phyloP scores from a whole-genome alignment of 495 filamentous ascomycete species.

The Choiromyces venosus region DNA sequence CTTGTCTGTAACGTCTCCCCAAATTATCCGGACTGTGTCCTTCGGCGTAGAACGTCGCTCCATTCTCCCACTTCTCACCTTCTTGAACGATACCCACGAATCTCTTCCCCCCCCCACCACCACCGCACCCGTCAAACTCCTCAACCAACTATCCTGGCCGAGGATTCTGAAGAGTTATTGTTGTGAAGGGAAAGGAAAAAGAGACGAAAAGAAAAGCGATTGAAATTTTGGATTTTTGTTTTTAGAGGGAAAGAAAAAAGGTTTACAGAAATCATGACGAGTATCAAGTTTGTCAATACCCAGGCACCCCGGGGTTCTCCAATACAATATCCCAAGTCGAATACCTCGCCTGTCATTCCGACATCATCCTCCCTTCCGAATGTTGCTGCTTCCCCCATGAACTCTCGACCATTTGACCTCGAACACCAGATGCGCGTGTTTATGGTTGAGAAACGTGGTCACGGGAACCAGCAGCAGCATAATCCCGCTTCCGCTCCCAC shows the following conservation, averaged over 20 bases:
- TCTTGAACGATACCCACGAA: background rate
- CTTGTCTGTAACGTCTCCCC: background rate
- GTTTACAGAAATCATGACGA: background rate
- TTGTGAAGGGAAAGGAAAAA: background rate
- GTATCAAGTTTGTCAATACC: background rate
- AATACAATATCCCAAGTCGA: background rate
- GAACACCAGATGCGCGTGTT: slow-evolving; percentile 31
- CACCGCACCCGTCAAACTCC: background rate
- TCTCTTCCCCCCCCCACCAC: too few species aligned
- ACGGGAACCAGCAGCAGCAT: slow-evolving; percentile 18
- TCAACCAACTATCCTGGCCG: background rate
- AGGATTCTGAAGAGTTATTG: background rate
- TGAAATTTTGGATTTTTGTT: background rate
- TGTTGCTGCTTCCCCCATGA: background rate
- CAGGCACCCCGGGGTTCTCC: background rate
- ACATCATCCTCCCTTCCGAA: background rate
- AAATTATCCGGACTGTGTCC: background rate
- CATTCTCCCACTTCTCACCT: background rate
- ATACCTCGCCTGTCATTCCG: background rate
- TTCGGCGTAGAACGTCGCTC: background rate
- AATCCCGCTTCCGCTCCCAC: slow-evolving; percentile 7
- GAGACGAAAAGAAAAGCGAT: background rate
- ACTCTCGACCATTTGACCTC: slow-evolving; percentile 14
- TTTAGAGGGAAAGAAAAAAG: background rate
- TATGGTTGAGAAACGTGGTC: slow-evolving; percentile 27